Percentiles rank a stretch among this genome's conserved stretches.
Conservation (phyloP, 1,139 yeast genomes). For the Pichia sp. region DNA sequence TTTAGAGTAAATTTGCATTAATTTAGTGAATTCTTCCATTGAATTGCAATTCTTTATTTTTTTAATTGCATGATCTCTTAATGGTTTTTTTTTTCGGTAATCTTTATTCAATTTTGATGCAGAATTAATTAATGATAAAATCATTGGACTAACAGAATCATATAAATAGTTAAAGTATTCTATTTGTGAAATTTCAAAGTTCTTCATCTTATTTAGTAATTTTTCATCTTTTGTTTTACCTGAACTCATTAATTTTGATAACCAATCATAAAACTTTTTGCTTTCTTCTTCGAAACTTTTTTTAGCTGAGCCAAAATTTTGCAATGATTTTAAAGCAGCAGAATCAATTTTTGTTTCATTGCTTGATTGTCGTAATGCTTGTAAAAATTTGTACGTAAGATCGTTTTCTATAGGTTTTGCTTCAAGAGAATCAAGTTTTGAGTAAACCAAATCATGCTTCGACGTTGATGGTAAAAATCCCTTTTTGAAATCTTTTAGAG, state of each 20-base stretch:
- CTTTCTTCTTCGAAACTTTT: constrained; percentile 62
- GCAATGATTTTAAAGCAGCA: constrained; percentile 3
- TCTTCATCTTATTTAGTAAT: constrained; percentile 49
- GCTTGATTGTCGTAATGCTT: constrained; percentile 2
- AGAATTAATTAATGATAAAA: constrained; percentile 5
- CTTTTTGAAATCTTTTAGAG: constrained; percentile 34
- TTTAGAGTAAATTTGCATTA: constrained; percentile 6
- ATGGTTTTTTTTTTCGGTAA: constrained; percentile 10
- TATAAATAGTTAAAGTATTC: constrained; percentile 64
- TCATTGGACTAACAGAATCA: constrained; percentile 42
- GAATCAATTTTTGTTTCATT: constrained; percentile 8
- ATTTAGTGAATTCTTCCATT: constrained; percentile 8
- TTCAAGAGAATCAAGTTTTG: constrained; percentile 6
- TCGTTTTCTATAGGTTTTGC: background rate
- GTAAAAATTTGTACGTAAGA: constrained; percentile 1
- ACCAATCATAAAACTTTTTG: constrained; percentile 69
- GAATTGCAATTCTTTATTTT: constrained; percentile 18
- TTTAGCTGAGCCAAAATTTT: constrained; percentile 21
- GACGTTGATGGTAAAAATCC: constrained; percentile 2
- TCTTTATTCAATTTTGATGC: background rate
- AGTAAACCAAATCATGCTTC: constrained; percentile 3
- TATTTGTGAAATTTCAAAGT: constrained; percentile 62
- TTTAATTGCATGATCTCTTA: constrained; percentile 16
- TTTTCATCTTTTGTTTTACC: constrained; percentile 59
- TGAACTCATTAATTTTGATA: constrained; percentile 59